Base-by-base conservation (phyloP, 371 early-diverging fungal species). In the Basidiobolus heterosporus region DNA sequence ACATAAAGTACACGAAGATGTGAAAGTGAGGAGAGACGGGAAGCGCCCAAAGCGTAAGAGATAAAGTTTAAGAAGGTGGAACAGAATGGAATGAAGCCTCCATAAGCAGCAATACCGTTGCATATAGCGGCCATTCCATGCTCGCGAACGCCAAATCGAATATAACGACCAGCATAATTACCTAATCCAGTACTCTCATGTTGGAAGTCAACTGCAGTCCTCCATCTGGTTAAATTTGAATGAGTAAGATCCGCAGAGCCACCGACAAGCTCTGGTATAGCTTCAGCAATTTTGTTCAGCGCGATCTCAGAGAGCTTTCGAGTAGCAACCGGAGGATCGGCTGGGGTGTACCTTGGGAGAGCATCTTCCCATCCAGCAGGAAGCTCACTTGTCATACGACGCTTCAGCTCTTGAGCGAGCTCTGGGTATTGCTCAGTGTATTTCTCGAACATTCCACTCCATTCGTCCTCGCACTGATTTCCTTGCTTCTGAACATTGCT, bases 181-280 rank as follows among this genome's bases (percentile, higher is more conserved):
- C 92, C 95, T 44, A 85, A 65, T 5, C 61, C 57, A 36, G 80
- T 77, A 45, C 66, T 59, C 56, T 69, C 64, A 20, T 70, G 78
- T 69, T 92, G 92, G 75, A 98, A 95, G 60, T 93, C 95, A 21
- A 71, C 78, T 30, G 88, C 86, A 16, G 64, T 69, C 74, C 91
- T 90, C 88, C 95, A 93, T 46, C 86, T 78, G 44, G 96, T 93
- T 59, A 92, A 67, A 70, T 91, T 96, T 44, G 98, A 98, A n/a
- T 79, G 84, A 39, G 98, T 91, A 62, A 99, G 70, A 70, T 99
- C 99, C 20, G 99, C 99, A 40, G 96, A 95, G n/a, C 99, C 99
- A 57, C 97, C 86, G 50, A 98, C 60, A 16, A 98, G 67, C 63
- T 90, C 91, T 4, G 91, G 86, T 35, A 91, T 36, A 19, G 66